These are phyloP conservation scores for Prunus persica DNA, from an alignment of 306 rosid species.

Conservation along the genomic window DNA sequence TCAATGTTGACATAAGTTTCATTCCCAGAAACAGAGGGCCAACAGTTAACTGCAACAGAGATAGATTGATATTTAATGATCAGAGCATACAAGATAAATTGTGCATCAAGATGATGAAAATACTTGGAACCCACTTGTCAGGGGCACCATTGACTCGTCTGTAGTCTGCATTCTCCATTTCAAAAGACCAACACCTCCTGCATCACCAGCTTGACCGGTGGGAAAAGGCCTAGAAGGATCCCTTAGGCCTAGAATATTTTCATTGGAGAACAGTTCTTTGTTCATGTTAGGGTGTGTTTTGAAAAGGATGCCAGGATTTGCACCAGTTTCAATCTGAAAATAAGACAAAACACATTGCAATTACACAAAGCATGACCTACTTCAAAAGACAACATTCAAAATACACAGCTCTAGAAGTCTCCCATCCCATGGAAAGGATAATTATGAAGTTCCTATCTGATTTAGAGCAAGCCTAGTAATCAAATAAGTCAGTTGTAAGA, in stretches of 20 bases:
- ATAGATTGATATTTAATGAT: slow-evolving; percentile 19
- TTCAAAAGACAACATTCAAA: background rate
- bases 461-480: background rate
- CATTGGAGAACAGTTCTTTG: slow-evolving; percentile 85
- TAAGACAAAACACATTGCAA: background rate
- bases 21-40: slow-evolving; percentile 97
- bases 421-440: background rate
- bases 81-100: slow-evolving; percentile 14
- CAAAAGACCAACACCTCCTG: slow-evolving; percentile 76
- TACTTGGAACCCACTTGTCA: slow-evolving; percentile 55
- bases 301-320: slow-evolving; percentile 75
- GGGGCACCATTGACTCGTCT: slow-evolving; percentile 81
- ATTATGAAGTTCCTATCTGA: background rate
- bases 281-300: slow-evolving; percentile 98
- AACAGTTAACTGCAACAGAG: slow-evolving; percentile 83
- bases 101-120: slow-evolving; percentile 3
- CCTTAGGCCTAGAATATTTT: slow-evolving; percentile 61
- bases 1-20: slow-evolving; percentile 96
- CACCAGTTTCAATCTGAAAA: slow-evolving; percentile 82
- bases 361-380: slow-evolving; percentile 16
- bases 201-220: slow-evolving; percentile 79
- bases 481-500: background rate
- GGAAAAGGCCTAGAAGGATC: slow-evolving; percentile 91
- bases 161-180: slow-evolving; percentile 94
- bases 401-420: background rate